Conservation (phyloP, 768 basidiomycete genomes). For the Leccinum imitatum region DNA sequence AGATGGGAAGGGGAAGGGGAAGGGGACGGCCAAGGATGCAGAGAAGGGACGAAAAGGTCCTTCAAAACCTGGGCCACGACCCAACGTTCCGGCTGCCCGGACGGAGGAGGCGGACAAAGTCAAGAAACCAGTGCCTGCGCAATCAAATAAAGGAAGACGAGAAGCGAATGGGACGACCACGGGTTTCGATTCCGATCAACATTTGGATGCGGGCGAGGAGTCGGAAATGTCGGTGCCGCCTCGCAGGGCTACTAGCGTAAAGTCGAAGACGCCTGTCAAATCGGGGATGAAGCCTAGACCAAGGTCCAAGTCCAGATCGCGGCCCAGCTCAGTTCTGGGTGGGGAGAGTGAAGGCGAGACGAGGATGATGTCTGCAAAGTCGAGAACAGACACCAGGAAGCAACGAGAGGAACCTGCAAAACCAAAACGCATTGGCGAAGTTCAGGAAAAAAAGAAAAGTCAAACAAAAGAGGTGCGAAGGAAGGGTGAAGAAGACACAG, state of each 20-base stretch:
- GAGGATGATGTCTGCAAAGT: neutral
- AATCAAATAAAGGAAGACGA: neutral
- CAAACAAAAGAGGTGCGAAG: neutral
- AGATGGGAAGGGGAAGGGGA: neutral
- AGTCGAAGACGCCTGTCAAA: conserved; percentile 22
- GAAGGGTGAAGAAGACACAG: neutral
- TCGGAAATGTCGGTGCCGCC: conserved; percentile 14
- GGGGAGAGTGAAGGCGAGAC: conserved; percentile 5
- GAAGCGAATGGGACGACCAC: neutral
- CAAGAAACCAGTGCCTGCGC: neutral
- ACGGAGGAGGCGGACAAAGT: neutral
- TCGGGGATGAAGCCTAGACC: conserved; percentile 29
- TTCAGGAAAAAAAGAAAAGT: neutral
- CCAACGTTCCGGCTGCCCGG: neutral
- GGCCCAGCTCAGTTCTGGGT: neutral
- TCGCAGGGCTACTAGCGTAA: conserved; percentile 3
- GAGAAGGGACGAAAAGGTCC: neutral
- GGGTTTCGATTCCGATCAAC: conserved; percentile 2
- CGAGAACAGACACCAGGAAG: neutral
- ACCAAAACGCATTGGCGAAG: neutral
- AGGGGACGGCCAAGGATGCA: neutral
- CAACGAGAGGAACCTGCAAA: neutral
- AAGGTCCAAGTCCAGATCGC: conserved; percentile 12
- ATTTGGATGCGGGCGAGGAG: neutral
- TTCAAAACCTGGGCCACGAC: neutral